These are phyloP conservation scores for Aspergillus aculeatus DNA, from an alignment of 2,329 filamentous ascomycete genomes.

Conservation along the genomic window DNA sequence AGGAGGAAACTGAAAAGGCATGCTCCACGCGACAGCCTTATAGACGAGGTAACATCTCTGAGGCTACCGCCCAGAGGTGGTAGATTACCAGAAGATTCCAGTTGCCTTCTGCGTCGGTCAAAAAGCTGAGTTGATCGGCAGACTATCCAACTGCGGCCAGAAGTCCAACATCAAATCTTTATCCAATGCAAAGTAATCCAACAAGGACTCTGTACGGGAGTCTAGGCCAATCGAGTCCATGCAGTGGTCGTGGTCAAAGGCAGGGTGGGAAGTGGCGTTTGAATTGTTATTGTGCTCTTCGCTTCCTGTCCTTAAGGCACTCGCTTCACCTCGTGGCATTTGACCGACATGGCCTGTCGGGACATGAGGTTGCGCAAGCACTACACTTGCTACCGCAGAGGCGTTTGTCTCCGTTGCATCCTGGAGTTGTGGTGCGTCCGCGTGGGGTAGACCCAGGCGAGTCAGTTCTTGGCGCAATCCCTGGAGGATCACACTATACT, in stretches of 20 bases:
- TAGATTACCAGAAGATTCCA: no score
- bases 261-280: neutral
- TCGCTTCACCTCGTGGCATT: no score
- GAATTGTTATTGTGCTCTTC: neutral
- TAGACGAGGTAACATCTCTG: no score
- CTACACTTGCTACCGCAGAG: neutral
- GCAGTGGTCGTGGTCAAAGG: neutral
- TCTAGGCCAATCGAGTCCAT: conserved; percentile 8
- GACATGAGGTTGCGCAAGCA: neutral
- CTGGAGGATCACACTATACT: conserved; percentile 20
- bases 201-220: conserved; percentile 17
- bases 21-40: no score
- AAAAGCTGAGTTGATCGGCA: conserved; percentile 17
- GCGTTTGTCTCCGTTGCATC: neutral
- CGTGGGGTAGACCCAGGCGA: neutral
- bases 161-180: conserved; percentile 25
- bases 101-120: no score
- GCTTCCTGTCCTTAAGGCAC: no score
- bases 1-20: no score
- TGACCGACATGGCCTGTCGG: neutral
- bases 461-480: conserved; percentile 20
- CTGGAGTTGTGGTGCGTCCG: neutral
- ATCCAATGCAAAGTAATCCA: conserved; percentile 19
- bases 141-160: conserved; percentile 29
- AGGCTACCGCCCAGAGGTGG: no score